Percentiles rank a stretch among this genome's conserved stretches.
phyloP scores from a whole-genome alignment of 495 filamentous ascomycete genomes.

The Tuber umbilicatum region DNA sequence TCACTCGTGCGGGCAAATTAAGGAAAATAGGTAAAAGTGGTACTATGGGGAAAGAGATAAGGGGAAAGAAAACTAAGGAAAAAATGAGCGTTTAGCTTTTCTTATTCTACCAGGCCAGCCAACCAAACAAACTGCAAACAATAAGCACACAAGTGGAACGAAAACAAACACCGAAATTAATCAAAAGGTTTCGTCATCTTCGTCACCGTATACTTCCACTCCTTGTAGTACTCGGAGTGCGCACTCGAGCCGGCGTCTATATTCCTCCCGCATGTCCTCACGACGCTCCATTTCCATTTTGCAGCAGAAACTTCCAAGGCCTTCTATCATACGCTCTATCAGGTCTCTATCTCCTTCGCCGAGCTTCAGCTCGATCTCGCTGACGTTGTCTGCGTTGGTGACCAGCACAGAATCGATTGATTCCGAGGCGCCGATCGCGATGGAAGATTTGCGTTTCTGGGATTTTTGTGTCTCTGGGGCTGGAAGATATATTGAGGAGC shows the following conservation, averaged over 20 bases:
- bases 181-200: slow-evolving; percentile 16
- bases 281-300: slow-evolving; percentile 34
- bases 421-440: slow-evolving; percentile 18
- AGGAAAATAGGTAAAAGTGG: not conserved
- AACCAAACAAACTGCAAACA: not conserved
- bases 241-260: slow-evolving; percentile 26
- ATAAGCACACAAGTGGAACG: not conserved
- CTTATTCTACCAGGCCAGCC: not conserved
- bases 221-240: slow-evolving; percentile 32
- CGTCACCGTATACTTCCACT: slow-evolving; percentile 7
- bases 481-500: slow-evolving; percentile 23
- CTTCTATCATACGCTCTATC: slow-evolving; percentile 39
- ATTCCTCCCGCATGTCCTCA: slow-evolving; percentile 16
- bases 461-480: slow-evolving; percentile 6
- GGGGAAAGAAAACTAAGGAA: not conserved
- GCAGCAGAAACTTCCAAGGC: slow-evolving; percentile 32
- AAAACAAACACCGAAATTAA: not conserved
- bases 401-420: slow-evolving; percentile 16
- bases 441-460: slow-evolving; percentile 18
- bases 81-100: not conserved
- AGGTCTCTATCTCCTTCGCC: slow-evolving; percentile 24
- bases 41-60: not conserved
- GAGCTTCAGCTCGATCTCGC: slow-evolving; percentile 24
- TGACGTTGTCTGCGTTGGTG: slow-evolving; percentile 10
- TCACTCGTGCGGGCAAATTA: not conserved